Evolutionary conservation across 139 green algal genomes (phyloP).

Genomic region (Coelastrella sp.): DNA sequence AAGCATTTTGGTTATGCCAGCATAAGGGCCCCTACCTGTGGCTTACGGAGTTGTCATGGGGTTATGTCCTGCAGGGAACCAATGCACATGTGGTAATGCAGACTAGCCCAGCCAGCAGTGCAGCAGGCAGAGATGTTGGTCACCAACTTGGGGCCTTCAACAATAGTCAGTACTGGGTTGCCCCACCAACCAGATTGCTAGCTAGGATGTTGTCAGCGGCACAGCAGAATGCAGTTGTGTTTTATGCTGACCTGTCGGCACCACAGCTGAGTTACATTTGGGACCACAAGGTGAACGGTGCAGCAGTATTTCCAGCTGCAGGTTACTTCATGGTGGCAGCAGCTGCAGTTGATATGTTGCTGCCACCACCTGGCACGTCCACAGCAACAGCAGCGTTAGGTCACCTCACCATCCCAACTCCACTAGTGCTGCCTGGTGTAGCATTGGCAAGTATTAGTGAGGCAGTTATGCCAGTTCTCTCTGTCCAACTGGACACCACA

Average conservation of each 20-base stretch:
- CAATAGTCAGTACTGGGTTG: background rate
- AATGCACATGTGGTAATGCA: slow-evolving; percentile 19
- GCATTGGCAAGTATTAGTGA: background rate
- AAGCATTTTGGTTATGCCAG: too few relatives aligned
- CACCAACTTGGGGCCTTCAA: background rate
- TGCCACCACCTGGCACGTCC: background rate
- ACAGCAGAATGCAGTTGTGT: background rate
- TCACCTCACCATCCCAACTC: slow-evolving; percentile 50
- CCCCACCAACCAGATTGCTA: background rate
- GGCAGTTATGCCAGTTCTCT: background rate
- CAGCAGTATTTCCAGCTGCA: slow-evolving; percentile 52
- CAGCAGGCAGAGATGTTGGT: background rate
- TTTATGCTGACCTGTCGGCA: slow-evolving; percentile 47
- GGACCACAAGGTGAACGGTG: slow-evolving; percentile 56
- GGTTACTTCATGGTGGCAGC: slow-evolving; percentile 69
- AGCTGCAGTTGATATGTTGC: slow-evolving; percentile 46
- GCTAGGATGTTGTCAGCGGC: background rate
- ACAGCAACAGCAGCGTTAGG: background rate
- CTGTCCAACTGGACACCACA: background rate
- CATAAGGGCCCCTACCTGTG: too few relatives aligned
- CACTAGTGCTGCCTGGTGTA: slow-evolving; percentile 56
- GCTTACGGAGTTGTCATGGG: too few relatives aligned
- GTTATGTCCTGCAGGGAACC: slow-evolving; percentile 1
- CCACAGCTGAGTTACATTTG: slow-evolving; percentile 57
- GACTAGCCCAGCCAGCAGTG: background rate